Evolutionary conservation across 139 green algal genomes (phyloP).

Genomic region (Penium margaritaceum): DNA sequence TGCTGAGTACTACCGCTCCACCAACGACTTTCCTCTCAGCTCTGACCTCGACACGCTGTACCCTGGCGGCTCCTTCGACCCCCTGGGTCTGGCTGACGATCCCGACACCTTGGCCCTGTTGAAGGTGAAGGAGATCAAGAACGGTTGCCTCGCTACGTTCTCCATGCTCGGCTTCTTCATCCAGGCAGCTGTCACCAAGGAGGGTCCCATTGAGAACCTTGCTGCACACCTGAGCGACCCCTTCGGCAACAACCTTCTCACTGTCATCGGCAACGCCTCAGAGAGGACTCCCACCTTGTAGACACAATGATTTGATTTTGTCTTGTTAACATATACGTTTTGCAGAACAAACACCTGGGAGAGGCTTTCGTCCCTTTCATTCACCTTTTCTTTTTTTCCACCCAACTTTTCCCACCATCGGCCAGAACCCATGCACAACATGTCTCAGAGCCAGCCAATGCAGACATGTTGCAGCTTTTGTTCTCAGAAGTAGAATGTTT

Average conservation of each 20-base stretch:
- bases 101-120: conserved; percentile 53
- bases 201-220: conserved; percentile 85
- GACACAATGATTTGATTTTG: no score
- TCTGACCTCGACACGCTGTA: conserved; percentile 75
- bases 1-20: conserved; percentile 82
- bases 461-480: no score
- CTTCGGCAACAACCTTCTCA: conserved; percentile 68
- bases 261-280: not conserved
- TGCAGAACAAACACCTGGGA: no score
- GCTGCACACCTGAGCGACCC: conserved; percentile 80
- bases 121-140: conserved; percentile 95
- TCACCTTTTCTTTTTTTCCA: no score
- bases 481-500: no score
- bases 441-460: no score
- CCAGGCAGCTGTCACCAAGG: conserved; percentile 72
- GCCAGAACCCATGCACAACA: no score
- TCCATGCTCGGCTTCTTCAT: conserved; percentile 63
- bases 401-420: no score
- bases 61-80: conserved; percentile 81
- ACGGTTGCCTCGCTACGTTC: conserved; percentile 82
- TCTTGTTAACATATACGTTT: no score
- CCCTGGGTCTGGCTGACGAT: conserved; percentile 47
- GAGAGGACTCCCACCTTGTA: conserved; percentile 35
- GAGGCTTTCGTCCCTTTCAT: no score
- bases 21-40: conserved; percentile 66